Conservation (phyloP, 2,329 filamentous ascomycete genomes). For the Penicillium sp. region DNA sequence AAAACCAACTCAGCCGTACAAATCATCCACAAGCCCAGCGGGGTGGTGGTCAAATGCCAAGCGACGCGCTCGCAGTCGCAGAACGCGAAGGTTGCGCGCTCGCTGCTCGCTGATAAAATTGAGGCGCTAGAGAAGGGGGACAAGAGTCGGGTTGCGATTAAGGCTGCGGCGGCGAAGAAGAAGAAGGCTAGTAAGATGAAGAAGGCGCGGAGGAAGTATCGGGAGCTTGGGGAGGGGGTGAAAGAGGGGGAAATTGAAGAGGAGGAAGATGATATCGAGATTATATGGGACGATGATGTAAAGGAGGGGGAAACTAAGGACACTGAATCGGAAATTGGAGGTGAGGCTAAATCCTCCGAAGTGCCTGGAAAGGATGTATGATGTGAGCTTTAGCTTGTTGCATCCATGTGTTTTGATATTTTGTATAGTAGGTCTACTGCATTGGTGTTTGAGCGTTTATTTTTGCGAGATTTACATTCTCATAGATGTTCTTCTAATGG, state of each 20-base stretch:
- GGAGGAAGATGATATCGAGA: conserved; percentile 10
- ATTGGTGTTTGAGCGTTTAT: not conserved
- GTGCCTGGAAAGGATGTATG: not conserved
- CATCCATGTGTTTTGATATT: not conserved
- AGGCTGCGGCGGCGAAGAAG: conserved; percentile 74
- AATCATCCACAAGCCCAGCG: conserved; percentile 83
- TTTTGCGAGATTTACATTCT: not conserved
- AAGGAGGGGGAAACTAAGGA: conserved; percentile 4
- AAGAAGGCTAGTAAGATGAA: conserved; percentile 45
- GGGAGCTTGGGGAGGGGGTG: conserved; percentile 32
- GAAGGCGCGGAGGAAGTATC: conserved; percentile 47
- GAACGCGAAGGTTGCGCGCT: conserved; percentile 81
- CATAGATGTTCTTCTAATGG: not conserved
- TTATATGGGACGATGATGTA: conserved; percentile 12
- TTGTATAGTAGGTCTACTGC: not conserved
- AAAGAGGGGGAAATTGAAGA: conserved; percentile 18
- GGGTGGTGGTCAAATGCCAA: conserved; percentile 91
- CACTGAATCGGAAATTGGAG: not conserved
- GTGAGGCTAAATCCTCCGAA: not conserved
- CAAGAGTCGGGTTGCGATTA: conserved; percentile 74
- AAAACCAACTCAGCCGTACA: conserved; percentile 97
- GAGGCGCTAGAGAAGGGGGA: conserved; percentile 73
- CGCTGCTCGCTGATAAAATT: conserved; percentile 71
- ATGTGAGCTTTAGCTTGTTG: not conserved
- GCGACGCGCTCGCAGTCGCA: conserved; percentile 81